These are phyloP conservation scores for Cladosporium oxysporum DNA, from an alignment of 2,329 filamentous ascomycete genomes.

Conservation along the genomic window DNA sequence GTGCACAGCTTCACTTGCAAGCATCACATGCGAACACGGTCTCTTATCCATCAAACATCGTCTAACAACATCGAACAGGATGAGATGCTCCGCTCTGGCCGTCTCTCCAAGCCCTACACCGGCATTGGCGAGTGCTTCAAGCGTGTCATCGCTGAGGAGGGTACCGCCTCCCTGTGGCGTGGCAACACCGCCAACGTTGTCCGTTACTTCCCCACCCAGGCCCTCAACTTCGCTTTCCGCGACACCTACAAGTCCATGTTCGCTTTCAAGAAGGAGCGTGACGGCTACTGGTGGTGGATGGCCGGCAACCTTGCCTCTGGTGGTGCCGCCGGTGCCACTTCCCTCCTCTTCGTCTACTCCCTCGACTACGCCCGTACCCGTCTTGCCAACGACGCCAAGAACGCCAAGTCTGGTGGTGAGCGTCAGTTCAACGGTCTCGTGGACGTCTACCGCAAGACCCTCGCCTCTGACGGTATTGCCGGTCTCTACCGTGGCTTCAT, in stretches of 20 bases:
- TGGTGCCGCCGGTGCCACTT: constrained; percentile 99
- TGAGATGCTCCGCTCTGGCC: constrained; percentile 99
- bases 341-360: constrained; percentile 99
- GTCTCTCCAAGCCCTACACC: constrained; percentile 95
- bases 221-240: constrained; percentile 99
- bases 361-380: constrained; percentile 99
- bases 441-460: constrained; percentile 99
- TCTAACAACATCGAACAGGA: constrained; percentile 60
- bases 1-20: constrained; percentile 16
- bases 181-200: constrained; percentile 99
- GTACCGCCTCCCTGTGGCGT: constrained; percentile 95
- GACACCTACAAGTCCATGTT: constrained; percentile 99
- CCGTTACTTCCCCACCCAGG: constrained; percentile 99
- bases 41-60: not conserved
- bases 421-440: constrained; percentile 99
- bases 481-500: constrained; percentile 99
- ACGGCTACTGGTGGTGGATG: constrained; percentile 99
- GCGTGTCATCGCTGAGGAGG: constrained; percentile 86
- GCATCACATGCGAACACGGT: not conserved
- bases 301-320: constrained; percentile 98
- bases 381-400: constrained; percentile 99
- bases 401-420: constrained; percentile 91
- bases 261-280: constrained; percentile 99
- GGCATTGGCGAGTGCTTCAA: constrained; percentile 95
- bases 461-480: constrained; percentile 96